Base-by-base conservation (phyloP, 2,329 filamentous ascomycete species). In the Trichophyton mentagrophytes region DNA sequence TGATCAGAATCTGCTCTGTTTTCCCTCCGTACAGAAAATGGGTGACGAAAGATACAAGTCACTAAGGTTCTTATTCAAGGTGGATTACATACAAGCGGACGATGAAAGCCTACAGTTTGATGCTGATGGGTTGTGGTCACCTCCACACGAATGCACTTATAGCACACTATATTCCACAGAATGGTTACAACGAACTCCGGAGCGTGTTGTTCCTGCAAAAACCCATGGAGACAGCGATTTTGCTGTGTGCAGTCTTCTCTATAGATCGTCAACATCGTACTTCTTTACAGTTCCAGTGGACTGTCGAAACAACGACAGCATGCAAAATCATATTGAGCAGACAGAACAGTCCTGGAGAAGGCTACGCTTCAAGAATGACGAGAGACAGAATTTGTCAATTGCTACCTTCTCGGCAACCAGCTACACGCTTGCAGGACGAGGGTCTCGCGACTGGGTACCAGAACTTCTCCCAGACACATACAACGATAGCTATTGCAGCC, bases 391-490 rank as follows among this genome's bases (percentile, higher is more conserved):
- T 46, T 61, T 65, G 17, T 66, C 64, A 42, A 44, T 65, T 11
- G 60, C 65, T 55, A 47, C 27, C 3, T 66, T 66, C 46, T 56
- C 60, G 25, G 33, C 20, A 4, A 33, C 47, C 13, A 33, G 61
- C 13, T 36, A 64, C 42, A 61, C 64, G 15, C 61, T 68, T 20
- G 67, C 66, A 8, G 63, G 65, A 11, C 62, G 55, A 27, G 63
- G 61, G 9, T 64, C 64, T 3, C 4, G 1, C 17, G 40, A 30
- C 25, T 68, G 64, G 67, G 64, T 66, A 42, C 61, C 63, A 25
- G 49, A 68, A 40, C 64, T 69, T n/a, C 46, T 69, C 3, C 67
- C 66, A 36, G 3, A 22, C 3, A 40, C 60, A 9, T 67, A 66
- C 25, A 47, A 66, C 8, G 60, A 61, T 17, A 27, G 59, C 9